Evolutionary conservation across 768 basidiomycete genomes (phyloP).

Genomic region (Russula vinacea): DNA sequence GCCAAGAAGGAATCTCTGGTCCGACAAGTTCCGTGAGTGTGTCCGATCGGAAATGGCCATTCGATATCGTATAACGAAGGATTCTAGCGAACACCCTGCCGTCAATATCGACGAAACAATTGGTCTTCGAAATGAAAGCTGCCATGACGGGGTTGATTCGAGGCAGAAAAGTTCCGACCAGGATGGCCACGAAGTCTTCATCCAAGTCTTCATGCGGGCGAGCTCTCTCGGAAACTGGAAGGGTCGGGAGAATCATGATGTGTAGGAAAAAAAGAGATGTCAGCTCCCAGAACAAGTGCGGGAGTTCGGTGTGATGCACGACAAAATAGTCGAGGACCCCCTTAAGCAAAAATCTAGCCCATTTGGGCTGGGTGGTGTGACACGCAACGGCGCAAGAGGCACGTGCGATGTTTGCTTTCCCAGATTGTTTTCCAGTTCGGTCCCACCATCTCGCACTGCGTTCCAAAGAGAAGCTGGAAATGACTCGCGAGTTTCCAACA

Average conservation of each 20-base stretch:
- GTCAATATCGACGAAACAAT: constrained; percentile 48
- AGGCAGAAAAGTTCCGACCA: constrained; percentile 44
- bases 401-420: neutral
- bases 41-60: constrained; percentile 22
- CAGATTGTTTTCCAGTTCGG: constrained; percentile 20
- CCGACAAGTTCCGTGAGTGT: constrained; percentile 35
- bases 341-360: constrained; percentile 12
- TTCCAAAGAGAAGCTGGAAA: constrained; percentile 27
- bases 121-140: constrained; percentile 28
- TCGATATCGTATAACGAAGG: constrained; percentile 39
- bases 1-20: constrained; percentile 29
- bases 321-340: constrained; percentile 17
- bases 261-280: constrained; percentile 25
- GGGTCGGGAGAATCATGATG: constrained; percentile 21
- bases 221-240: constrained; percentile 30
- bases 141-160: constrained; percentile 37
- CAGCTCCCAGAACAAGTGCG: constrained; percentile 21
- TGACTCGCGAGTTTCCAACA: constrained; percentile 25
- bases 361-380: neutral
- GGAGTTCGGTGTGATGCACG: neutral
- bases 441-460: constrained; percentile 25
- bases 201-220: constrained; percentile 32
- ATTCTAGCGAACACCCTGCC: constrained; percentile 50
- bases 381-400: constrained; percentile 9
- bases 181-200: constrained; percentile 34